Percentiles rank a stretch among this genome's conserved stretches.
phyloP scores from a whole-genome alignment of 1,284 basidiomycete genomes.

The Ganoderma sinense region DNA sequence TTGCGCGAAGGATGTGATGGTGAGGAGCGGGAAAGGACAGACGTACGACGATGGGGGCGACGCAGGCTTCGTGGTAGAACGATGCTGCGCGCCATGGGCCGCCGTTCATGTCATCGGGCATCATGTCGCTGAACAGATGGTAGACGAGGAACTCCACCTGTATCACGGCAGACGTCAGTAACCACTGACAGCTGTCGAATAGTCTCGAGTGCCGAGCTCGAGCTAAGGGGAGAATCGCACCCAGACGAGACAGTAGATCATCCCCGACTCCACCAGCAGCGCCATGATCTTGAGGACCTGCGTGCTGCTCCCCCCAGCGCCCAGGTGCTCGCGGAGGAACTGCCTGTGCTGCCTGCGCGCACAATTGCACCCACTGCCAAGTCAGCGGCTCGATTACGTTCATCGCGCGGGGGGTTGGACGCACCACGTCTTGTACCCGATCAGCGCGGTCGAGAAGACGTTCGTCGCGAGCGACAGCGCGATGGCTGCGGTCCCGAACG shows the following conservation, averaged over 20 bases:
- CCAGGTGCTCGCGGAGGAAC: background rate
- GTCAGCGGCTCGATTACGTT: background rate
- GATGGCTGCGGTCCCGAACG: slow-evolving; percentile 4
- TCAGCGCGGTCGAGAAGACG: background rate
- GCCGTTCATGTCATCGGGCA: background rate
- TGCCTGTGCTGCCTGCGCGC: background rate
- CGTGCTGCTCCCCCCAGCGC: background rate
- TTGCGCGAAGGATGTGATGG: background rate
- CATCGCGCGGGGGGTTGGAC: background rate
- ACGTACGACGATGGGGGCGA: slow-evolving; percentile 2
- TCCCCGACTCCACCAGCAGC: slow-evolving; percentile 5
- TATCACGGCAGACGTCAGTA: background rate
- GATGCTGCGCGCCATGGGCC: background rate
- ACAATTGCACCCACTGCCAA: background rate
- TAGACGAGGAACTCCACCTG: slow-evolving; percentile 5
- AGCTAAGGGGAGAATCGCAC: background rate
- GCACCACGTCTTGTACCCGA: slow-evolving; percentile 8
- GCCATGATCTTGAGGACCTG: background rate
- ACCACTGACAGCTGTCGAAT: background rate
- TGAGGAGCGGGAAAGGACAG: no score
- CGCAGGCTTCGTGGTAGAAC: slow-evolving; percentile 4
- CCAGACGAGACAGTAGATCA: slow-evolving; percentile 2
- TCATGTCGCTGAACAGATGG: background rate
- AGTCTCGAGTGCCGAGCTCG: background rate
- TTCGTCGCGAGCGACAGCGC: slow-evolving; percentile 3